These are phyloP conservation scores for Mytilinidion resinicola DNA, from an alignment of 495 filamentous ascomycete genomes.

Conservation along the genomic window DNA sequence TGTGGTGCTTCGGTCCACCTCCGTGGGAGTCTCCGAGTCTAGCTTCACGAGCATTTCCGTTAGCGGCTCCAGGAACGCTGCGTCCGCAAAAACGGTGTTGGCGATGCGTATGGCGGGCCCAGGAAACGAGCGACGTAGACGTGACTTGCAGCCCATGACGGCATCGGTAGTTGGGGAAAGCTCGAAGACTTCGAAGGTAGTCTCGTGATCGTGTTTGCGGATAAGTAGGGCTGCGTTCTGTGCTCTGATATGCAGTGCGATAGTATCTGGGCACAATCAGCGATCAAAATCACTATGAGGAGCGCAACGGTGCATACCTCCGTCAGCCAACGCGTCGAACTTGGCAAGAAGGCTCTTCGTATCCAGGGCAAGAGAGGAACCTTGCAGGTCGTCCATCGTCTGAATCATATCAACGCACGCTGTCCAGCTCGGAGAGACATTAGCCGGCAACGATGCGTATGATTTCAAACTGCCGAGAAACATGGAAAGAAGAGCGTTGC, in stretches of 20 bases:
- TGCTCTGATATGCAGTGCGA: constrained; percentile 44
- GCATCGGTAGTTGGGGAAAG: constrained; percentile 44
- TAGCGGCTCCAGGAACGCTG: constrained; percentile 37
- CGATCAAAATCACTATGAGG: too few species aligned
- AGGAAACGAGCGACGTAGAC: constrained; percentile 51
- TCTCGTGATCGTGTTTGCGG: constrained; percentile 24
- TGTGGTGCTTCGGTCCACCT: constrained; percentile 31
- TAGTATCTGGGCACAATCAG: not conserved
- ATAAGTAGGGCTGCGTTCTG: constrained; percentile 59
- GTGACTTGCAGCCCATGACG: constrained; percentile 45
- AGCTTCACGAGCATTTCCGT: constrained; percentile 40
- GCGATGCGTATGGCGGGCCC: constrained; percentile 42
- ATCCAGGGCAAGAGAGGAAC: not conserved
- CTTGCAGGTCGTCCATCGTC: not conserved
- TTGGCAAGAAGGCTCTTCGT: not conserved
- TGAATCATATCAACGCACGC: not conserved
- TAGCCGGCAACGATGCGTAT: not conserved
- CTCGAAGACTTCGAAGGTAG: constrained; percentile 52
- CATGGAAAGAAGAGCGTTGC: not conserved
- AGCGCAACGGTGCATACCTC: too few species aligned
- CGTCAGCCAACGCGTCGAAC: not conserved
- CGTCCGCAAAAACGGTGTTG: constrained; percentile 30
- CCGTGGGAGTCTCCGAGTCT: constrained; percentile 38
- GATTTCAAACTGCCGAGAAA: not conserved
- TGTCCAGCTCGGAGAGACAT: not conserved